phyloP scores from a whole-genome alignment of 768 basidiomycete genomes.

The Russula abietina region DNA sequence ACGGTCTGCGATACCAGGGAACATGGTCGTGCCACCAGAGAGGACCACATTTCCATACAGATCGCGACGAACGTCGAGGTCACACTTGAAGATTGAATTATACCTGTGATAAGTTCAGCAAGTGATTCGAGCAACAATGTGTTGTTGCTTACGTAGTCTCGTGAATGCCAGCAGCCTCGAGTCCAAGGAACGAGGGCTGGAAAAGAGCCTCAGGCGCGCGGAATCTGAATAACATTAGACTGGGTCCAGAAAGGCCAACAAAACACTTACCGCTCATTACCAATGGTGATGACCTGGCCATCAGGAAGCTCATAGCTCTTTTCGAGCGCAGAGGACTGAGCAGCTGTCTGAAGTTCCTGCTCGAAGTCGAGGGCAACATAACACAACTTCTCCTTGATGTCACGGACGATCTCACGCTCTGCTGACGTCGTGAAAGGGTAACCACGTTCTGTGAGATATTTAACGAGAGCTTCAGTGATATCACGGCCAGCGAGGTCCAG shows the following conservation, averaged over 20 bases:
- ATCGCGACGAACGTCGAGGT: constrained; percentile 79
- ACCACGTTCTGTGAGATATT: constrained; percentile 84
- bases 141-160: constrained; percentile 46
- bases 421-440: constrained; percentile 93
- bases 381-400: constrained; percentile 92
- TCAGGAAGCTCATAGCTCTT: constrained; percentile 91
- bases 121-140: not conserved
- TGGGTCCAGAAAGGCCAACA: not conserved
- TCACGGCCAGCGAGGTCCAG: constrained; percentile 92
- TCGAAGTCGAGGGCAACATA: constrained; percentile 94
- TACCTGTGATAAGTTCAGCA: constrained; percentile 33
- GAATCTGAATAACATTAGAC: constrained; percentile 36
- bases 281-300: constrained; percentile 89
- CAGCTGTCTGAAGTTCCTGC: constrained; percentile 87
- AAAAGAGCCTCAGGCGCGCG: constrained; percentile 51
- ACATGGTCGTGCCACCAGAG: constrained; percentile 64
- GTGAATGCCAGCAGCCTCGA: constrained; percentile 83
- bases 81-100: constrained; percentile 62
- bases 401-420: constrained; percentile 90
- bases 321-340: constrained; percentile 82
- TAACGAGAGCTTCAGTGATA: constrained; percentile 77
- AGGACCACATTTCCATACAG: constrained; percentile 79
- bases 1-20: constrained; percentile 94
- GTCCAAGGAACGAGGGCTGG: constrained; percentile 53
- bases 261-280: constrained; percentile 49